Evolutionary conservation across 1,284 basidiomycete genomes (phyloP).

Genomic region (Sporisorium reilianum): DNA sequence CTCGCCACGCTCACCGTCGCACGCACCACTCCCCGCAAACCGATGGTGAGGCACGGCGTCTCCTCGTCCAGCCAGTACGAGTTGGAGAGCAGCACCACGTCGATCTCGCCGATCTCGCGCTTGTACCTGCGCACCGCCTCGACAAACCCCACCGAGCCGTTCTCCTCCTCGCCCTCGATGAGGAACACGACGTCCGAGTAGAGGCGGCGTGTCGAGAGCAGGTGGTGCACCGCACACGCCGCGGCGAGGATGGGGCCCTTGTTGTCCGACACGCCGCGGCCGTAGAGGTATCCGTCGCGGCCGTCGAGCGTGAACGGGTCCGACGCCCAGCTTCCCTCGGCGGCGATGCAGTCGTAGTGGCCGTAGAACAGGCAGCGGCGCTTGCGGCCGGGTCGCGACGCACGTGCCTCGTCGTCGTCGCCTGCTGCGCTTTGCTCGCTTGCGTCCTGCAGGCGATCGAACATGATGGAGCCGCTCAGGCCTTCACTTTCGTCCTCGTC

Average conservation of each 20-base stretch:
- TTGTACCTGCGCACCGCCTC: constrained; percentile 81
- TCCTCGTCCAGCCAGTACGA: constrained; percentile 97
- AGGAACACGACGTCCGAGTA: constrained; percentile 89
- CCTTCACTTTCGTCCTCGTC: constrained; percentile 21
- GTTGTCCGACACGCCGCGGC: constrained; percentile 82
- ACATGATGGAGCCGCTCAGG: constrained; percentile 40
- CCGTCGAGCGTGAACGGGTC: constrained; percentile 87
- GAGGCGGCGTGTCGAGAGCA: constrained; percentile 80
- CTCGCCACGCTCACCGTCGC: constrained; percentile 78
- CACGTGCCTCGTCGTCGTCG: constrained; percentile 13
- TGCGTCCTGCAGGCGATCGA: constrained; percentile 28
- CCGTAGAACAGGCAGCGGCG: constrained; percentile 63
- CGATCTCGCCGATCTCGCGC: constrained; percentile 56
- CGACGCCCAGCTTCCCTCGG: constrained; percentile 76
- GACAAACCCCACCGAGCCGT: constrained; percentile 85
- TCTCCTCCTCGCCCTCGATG: constrained; percentile 96
- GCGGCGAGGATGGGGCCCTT: constrained; percentile 93
- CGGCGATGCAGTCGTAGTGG: constrained; percentile 65
- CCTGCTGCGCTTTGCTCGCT: background rate
- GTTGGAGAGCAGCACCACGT: constrained; percentile 73
- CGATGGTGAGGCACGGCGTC: constrained; percentile 95
- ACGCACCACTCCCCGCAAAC: constrained; percentile 90
- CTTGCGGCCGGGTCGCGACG: constrained; percentile 11
- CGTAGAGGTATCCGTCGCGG: constrained; percentile 91
- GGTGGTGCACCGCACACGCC: constrained; percentile 86